A percentile compares a stretch with the other conserved stretches of the same genome.
Conservation (phyloP, 805 yeast genomes). For the Isabelozyma pseudorhagii region DNA sequence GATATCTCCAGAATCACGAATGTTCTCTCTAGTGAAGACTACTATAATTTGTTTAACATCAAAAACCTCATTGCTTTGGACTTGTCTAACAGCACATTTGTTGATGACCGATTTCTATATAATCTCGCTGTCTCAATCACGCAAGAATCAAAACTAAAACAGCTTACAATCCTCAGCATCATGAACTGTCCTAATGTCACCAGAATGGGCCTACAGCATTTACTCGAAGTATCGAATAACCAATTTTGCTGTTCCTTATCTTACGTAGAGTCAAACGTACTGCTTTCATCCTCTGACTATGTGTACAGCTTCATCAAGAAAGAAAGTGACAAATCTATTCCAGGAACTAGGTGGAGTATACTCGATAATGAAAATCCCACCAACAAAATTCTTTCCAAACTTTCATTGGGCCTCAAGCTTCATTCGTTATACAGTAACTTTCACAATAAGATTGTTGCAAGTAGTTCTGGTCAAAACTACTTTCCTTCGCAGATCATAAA, state of each 20-base stretch:
- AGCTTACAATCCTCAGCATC: constrained; percentile 20
- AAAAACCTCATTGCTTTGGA: constrained; percentile 26
- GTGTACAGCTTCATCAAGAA: neutral
- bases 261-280: constrained; percentile 13
- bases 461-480: neutral
- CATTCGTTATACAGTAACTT: constrained; percentile 14
- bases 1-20: constrained; percentile 20
- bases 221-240: constrained; percentile 6
- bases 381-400: constrained; percentile 10
- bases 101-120: constrained; percentile 30
- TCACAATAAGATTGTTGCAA: constrained; percentile 4
- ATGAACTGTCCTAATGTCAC: constrained; percentile 17
- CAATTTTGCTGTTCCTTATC: constrained; percentile 4
- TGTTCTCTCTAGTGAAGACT: constrained; percentile 16
- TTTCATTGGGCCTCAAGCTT: constrained; percentile 24
- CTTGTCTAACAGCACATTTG: constrained; percentile 21
- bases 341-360: constrained; percentile 21
- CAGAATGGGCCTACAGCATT: constrained; percentile 6
- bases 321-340: constrained; percentile 5
- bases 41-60: constrained; percentile 22
- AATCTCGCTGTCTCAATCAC: constrained; percentile 17
- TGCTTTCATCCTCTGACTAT: neutral
- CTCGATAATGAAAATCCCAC: constrained; percentile 8
- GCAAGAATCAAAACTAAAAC: constrained; percentile 11
- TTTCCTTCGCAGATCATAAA: neutral